Base-by-base conservation (phyloP, 2,329 filamentous ascomycete genomes). In the Colletotrichum musae region DNA sequence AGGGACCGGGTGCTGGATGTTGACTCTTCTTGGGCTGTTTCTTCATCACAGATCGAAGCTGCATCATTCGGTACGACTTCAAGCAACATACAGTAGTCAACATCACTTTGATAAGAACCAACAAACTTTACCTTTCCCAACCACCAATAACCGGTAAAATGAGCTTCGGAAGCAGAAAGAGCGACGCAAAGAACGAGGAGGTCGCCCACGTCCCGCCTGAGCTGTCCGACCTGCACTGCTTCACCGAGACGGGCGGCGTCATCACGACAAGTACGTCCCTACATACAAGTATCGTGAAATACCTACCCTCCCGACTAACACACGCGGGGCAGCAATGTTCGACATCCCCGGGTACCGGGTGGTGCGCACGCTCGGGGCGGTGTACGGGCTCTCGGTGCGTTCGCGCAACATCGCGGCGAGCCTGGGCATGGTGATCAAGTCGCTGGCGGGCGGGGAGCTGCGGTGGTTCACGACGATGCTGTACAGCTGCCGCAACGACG, bases 321-420 rank as follows among this genome's bases (percentile, higher is more conserved):
- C 15, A 21, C 39, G 64, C 52, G 51, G 7, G 43, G 10, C 12
- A 82, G 80, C 89, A 61, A 91, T 90, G 88, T 88, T 87, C 78
- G 88, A 91, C 74, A 79, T 91, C 24, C 88, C 88, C 0, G 88
- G 88, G 7, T 90, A 90, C 77, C 86, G 85, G 71, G 81, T 91
- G 56, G 84, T 86, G 45, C 82, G 82, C 61, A 85, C 89, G 1
- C 84, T 91, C 6, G 89, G 89, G 62, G 85, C 87, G 7, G 85
- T 89, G 36, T 89, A 87, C 77, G 87, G 87, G 10, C 81, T 89
- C 51, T 87, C 85, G 0, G 86, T 89, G 6, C 86, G 86, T 10
- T 86, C 85, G 16, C 86, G 88, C 57, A 91, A 91, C 79, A 85
- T 86, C 76, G 88, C 85, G 5, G 87, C 88, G 2, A 83, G 84